Conservation (phyloP, 805 yeast genomes). For the Myxozyma kluyveri region DNA sequence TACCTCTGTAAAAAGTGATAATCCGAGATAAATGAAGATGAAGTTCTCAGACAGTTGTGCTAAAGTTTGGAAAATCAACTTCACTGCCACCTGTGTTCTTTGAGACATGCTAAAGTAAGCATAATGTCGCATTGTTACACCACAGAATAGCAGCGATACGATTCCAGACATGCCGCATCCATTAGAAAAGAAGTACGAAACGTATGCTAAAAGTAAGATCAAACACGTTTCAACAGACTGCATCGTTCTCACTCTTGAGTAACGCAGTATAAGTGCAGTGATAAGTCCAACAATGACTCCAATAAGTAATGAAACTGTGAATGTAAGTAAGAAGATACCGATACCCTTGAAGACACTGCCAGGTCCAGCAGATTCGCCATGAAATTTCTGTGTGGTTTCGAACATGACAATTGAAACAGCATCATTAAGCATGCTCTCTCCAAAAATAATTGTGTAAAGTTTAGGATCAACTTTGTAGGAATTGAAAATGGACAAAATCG, state of each 20-base stretch:
- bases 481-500: conserved; percentile 91
- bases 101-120: conserved; percentile 97
- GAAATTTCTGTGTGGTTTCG: conserved; percentile 95
- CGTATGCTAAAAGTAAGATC: conserved; percentile 86
- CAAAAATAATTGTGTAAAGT: conserved; percentile 92
- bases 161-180: conserved; percentile 98
- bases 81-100: conserved; percentile 93
- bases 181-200: conserved; percentile 93
- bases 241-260: conserved; percentile 85
- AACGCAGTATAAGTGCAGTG: conserved; percentile 86
- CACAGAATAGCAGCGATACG: conserved; percentile 80
- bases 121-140: conserved; percentile 93
- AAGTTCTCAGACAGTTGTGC: conserved; percentile 96
- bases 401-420: conserved; percentile 99
- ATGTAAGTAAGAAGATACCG: conserved; percentile 88
- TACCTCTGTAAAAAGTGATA: conserved; percentile 93
- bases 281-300: conserved; percentile 85
- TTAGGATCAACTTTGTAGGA: conserved; percentile 98
- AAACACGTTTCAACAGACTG: conserved; percentile 97
- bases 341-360: conserved; percentile 88
- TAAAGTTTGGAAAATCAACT: conserved; percentile 86
- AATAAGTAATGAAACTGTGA: conserved; percentile 83
- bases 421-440: conserved; percentile 91
- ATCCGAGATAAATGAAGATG: conserved; percentile 90
- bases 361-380: conserved; percentile 74